A percentile compares a stretch with the other conserved stretches of the same genome.
These are phyloP conservation scores for Santalum album DNA, from an alignment of 164 flowering plant genomes.

Conservation along the genomic window DNA sequence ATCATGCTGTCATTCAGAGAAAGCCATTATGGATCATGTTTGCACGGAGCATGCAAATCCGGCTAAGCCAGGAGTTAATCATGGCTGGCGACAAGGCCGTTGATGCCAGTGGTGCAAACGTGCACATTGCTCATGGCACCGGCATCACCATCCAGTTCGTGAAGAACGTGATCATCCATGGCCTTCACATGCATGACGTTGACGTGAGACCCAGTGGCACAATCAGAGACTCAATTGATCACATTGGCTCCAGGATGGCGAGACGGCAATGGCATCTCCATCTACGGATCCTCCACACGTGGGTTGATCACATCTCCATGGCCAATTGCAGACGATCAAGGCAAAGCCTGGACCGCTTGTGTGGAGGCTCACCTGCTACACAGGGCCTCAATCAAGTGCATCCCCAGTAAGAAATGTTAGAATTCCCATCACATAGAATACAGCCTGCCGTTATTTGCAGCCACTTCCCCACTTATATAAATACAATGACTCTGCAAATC, in stretches of 20 bases:
- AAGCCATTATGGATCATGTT: conserved; percentile 51
- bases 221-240: conserved; percentile 38
- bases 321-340: conserved; percentile 20
- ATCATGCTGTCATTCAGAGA: conserved; percentile 40
- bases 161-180: conserved; percentile 40
- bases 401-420: conserved; percentile 14
- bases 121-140: conserved; percentile 41
- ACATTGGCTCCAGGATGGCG: conserved; percentile 24
- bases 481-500: no score
- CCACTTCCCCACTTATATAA: no score
- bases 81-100: conserved; percentile 43
- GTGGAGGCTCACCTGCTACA: conserved; percentile 26
- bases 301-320: conserved; percentile 62
- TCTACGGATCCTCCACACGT: conserved; percentile 39
- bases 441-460: no score
- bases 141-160: conserved; percentile 45
- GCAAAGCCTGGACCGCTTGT: conserved; percentile 28
- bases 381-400: conserved; percentile 39
- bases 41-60: conserved; percentile 27
- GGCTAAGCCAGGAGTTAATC: conserved; percentile 36
- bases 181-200: conserved; percentile 35
- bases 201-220: conserved; percentile 18
- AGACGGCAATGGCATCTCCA: conserved; percentile 55
- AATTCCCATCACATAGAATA: no score
- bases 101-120: conserved; percentile 41